phyloP scores from a whole-genome alignment of 2,329 filamentous ascomycete genomes.

The Coniella vitis region DNA sequence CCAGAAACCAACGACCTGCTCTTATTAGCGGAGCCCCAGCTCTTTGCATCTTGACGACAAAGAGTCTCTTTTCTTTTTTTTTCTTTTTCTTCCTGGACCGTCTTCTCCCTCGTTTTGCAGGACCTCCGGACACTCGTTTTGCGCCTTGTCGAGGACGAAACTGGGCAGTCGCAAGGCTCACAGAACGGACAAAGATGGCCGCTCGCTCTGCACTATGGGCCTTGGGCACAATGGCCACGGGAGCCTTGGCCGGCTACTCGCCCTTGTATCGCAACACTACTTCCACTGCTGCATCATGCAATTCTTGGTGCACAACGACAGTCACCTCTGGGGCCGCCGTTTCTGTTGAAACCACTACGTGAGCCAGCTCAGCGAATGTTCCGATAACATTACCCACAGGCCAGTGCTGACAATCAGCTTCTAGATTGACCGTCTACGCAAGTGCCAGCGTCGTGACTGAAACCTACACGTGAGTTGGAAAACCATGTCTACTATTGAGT shows the following conservation, averaged over 20 bases:
- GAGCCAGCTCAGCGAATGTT: too few species aligned
- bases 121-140: conserved; percentile 11
- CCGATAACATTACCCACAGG: too few species aligned
- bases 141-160: neutral
- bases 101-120: conserved; percentile 9
- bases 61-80: conserved; percentile 8
- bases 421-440: neutral
- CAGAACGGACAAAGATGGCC: conserved; percentile 8
- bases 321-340: neutral
- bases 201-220: conserved; percentile 10
- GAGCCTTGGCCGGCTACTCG: conserved; percentile 3
- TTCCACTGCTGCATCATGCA: conserved; percentile 2
- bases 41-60: conserved; percentile 4
- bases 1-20: neutral
- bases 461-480: neutral
- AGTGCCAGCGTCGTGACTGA: neutral
- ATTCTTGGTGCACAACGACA: conserved; percentile 12
- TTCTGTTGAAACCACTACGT: neutral
- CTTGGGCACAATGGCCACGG: conserved; percentile 8
- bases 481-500: neutral
- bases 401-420: neutral
- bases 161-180: conserved; percentile 2
- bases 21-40: conserved; percentile 5
- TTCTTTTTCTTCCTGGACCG: conserved; percentile 1
- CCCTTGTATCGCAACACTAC: conserved; percentile 9